Percentiles rank a stretch among this genome's conserved stretches.
These are phyloP conservation scores for Trichothecium roseum DNA, from an alignment of 2,329 filamentous ascomycete genomes.

Conservation along the genomic window DNA sequence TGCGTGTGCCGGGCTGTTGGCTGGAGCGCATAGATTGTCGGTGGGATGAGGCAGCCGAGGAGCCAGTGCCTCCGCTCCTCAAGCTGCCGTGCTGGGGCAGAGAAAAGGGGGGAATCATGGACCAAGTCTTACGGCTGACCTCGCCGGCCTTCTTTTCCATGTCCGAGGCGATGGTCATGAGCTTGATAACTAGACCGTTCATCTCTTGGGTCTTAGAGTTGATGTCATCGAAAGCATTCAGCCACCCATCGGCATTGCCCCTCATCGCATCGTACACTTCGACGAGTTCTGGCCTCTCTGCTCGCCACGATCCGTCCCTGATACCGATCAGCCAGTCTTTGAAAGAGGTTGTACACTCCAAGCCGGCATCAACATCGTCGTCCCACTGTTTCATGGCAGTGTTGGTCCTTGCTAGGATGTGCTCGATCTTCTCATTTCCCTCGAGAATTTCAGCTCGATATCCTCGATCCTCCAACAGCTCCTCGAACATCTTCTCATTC, in stretches of 20 bases:
- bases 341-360: slow-evolving; percentile 67
- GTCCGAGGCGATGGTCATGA: slow-evolving; percentile 69
- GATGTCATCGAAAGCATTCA: slow-evolving; percentile 66
- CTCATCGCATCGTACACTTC: slow-evolving; percentile 85
- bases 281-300: slow-evolving; percentile 50
- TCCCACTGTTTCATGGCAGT: slow-evolving; percentile 66
- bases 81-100: slow-evolving; percentile 1
- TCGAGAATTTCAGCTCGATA: slow-evolving; percentile 76
- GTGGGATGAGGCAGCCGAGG: slow-evolving; percentile 5
- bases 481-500: slow-evolving; percentile 73
- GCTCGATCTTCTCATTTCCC: slow-evolving; percentile 85
- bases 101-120: slow-evolving; percentile 6
- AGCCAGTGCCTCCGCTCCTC: not conserved
- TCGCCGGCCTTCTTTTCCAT: slow-evolving; percentile 79
- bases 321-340: slow-evolving; percentile 63
- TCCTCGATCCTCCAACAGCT: slow-evolving; percentile 73
- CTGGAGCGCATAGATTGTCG: slow-evolving; percentile 2
- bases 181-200: slow-evolving; percentile 57
- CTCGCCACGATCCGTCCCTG: slow-evolving; percentile 47
- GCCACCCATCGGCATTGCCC: slow-evolving; percentile 86
- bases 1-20: slow-evolving; percentile 2
- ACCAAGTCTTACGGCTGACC: slow-evolving; percentile 65
- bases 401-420: slow-evolving; percentile 73
- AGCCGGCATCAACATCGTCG: slow-evolving; percentile 68
- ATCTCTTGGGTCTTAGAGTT: slow-evolving; percentile 63